Evolutionary conservation across 495 filamentous ascomycete species (phyloP), one percentile per base, ranked within the genome.

Genomic region (Xylaria telfairii): DNA sequence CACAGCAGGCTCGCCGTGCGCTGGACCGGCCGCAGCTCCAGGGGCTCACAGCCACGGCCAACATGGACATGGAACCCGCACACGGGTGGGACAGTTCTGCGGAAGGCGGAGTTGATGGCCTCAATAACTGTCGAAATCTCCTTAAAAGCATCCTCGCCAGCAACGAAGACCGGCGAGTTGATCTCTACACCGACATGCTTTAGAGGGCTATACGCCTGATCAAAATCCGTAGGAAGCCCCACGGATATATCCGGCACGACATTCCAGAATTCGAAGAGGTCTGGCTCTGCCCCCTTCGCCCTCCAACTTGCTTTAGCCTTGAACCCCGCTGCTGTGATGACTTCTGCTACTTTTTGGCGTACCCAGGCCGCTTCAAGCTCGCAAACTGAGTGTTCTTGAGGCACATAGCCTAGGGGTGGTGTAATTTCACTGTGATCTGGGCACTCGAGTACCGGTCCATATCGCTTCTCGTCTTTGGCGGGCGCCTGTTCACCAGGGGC

Each of bases 61-160:
- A 67, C 49, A n/a, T 67, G 65, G n/a, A 67, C 49, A 28, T 57
- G 65, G 8, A 67, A 57, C 7, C 65, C 65, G 39, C 49, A 67
- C 1, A 47, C 24, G 12, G 65, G 65, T 13, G 65, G 65, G 2
- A 59, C 41, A 8, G 44, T 30, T 2, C 7, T 59, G 17, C 51
- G 49, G 41, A 67, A 67, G 17, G 49, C 24, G 13, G 32, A 26
- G 49, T 59, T 42, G 37, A 67, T 67, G 32, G 64, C 64, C n/a
- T n/a, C 26, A 7, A 67, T 17, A 9, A 67, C 64, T 3, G n/a
- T 15, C 32, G 64, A 53, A 19, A 67, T 56, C 24, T 67, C 46
- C 12, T 39, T 19, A 32, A 67, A 67, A 4, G 64, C 46, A 1
- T 7, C 47, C 32, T 54, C 64, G 12, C 64, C 28, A 2, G 64